Base-by-base conservation (phyloP, 441 rosid genomes). In the Gossypium trilobum region DNA sequence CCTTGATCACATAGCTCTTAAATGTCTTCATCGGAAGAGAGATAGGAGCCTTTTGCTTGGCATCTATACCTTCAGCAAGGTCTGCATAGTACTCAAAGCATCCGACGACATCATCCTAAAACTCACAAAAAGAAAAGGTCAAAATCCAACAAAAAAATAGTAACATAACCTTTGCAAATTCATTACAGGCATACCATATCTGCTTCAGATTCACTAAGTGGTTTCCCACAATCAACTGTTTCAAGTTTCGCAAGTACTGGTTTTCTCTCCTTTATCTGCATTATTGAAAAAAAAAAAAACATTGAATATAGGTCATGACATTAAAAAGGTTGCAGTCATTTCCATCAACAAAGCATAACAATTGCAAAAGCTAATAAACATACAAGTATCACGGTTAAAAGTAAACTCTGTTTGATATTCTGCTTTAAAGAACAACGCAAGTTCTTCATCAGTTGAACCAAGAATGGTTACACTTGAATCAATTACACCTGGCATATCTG, bases 71-170 rank as follows among this genome's bases (percentile, higher is more conserved):
- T 85, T 91, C 96, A 68, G 99, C 99, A 59, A 95, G 88, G 74
- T 88, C 96, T 29, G 98, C 99, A 63, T 88, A 91, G 74, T 87
- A 93, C 79, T 93, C 95, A 42, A 93, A 93, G 80, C 99, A 95
- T 17, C 84, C 93, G 39, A 92, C 90, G 55, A 91, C 97, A 84
- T 95, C 97, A 73, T 95, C 99, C 97, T 95, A 84, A 16, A 77
- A 52, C 17, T 52, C 61, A 29, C 7, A 17, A 51, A 69, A 29
- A 69, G 17, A 52, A 4, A 4, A 16, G 29, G 29, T 69, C 44
- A 44, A 65, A 65, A 42, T n/a, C 11, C 55, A 5, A 65, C 70
- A 29, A 29, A 22, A 20, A 44, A 1, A 11, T 44, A 22, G 31
- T 5, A 65, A 22, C 20, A 65, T 22, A 22, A 44, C 55, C 13